A percentile compares a stretch with the other conserved stretches of the same genome.
phyloP scores from a whole-genome alignment of 192 early-diverging fungal species.

The Coemansia sp. region DNA sequence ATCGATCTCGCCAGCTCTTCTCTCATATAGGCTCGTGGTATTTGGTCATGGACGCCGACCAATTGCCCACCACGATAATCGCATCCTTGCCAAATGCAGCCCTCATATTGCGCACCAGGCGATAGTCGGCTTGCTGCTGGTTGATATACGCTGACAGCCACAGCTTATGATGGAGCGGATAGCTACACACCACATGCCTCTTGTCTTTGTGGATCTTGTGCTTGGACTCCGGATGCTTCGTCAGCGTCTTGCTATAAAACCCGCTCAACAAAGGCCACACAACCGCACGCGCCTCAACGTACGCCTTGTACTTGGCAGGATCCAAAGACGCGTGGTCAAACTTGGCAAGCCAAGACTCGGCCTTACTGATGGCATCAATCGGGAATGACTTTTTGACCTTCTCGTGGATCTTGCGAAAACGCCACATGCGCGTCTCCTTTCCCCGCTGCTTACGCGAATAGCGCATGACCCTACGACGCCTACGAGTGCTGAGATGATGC shows the following conservation, averaged over 20 bases:
- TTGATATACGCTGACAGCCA: slow-evolving; percentile 8
- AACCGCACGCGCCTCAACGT: background rate
- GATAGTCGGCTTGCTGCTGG: slow-evolving; percentile 12
- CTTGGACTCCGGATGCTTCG: background rate
- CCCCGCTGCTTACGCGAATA: background rate
- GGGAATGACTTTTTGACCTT: background rate
- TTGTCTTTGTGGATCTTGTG: background rate
- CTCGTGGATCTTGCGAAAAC: background rate
- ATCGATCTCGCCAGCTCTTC: slow-evolving; percentile 2
- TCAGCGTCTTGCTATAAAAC: background rate
- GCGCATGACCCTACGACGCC: too few species aligned
- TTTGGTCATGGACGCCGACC: slow-evolving; percentile 13
- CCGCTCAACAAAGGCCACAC: background rate
- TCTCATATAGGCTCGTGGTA: slow-evolving; percentile 21
- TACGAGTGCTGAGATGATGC: too few species aligned
- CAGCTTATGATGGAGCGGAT: slow-evolving; percentile 14
- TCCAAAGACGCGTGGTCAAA: background rate
- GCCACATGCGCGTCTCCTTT: background rate
- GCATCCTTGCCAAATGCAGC: slow-evolving; percentile 9
- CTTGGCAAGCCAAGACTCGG: background rate
- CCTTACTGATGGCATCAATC: background rate
- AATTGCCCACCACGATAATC: slow-evolving; percentile 16
- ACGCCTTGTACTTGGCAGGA: background rate
- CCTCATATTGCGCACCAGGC: background rate
- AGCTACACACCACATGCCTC: background rate